Base-by-base conservation (phyloP, 495 filamentous ascomycete species). In the Penicillium arizonense region DNA sequence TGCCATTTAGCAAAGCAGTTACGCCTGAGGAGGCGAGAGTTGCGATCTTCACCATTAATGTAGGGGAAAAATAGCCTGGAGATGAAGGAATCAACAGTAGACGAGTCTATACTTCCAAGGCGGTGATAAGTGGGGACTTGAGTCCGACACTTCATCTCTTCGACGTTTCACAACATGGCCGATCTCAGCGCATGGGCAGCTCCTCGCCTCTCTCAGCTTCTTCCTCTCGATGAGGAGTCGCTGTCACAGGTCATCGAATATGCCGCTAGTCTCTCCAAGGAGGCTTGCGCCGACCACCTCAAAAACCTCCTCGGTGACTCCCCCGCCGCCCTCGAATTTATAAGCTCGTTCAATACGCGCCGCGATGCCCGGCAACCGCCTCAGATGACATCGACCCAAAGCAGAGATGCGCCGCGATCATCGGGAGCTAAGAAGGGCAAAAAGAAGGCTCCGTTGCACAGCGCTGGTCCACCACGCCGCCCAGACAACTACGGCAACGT, bases 231-330 rank as follows among this genome's bases (percentile, higher is more conserved):
- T 47, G 84, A 93, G 37, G 85, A 87, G 3, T 90, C 91, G 38
- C 74, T 97, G 24, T 80, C 82, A 52, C 88, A 97, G 63, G 81
- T 96, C 36, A 71, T 96, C 45, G 83, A 89, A 4, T 95, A 96
- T 66, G 83, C 90, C 3, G 74, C 83, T 18, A 84, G 81, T 11
- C 74, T 88, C 1, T 83, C 90, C 26, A 90, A 87, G 60, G 75
- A 84, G 34, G 85, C 85, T 52, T 89, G 88, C 14, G 88, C 84
- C 23, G 84, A 90, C 18, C 87, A 97, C 67, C 87, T 98, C 53
- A 89, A 87, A 68, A 88, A 90, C 66, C 76, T 97, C 28, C 82
- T 98, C 2, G 94, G 91, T 40, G 90, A 96, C 65, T 90, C 90
- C 5, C 82, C 90, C 12, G 84, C 88, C 54, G 86, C 88, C 1